phyloP scores from a whole-genome alignment of 129 eudicot genomes.

The Sambucus nigra region DNA sequence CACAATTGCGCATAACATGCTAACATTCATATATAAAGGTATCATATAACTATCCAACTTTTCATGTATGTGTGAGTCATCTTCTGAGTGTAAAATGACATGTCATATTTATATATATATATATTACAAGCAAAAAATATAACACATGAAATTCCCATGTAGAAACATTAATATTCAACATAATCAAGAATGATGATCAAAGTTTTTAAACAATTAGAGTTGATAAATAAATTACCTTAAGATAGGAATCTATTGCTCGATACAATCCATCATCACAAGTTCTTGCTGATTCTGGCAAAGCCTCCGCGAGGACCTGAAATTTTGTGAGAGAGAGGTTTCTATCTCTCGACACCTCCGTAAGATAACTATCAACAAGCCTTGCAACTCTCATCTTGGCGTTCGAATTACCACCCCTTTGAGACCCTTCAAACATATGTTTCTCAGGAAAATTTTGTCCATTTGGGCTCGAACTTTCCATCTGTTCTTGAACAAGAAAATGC shows the following conservation, averaged over 20 bases:
- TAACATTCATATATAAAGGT: too few relatives aligned
- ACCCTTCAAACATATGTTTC: slow-evolving; percentile 27
- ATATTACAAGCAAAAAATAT: not conserved
- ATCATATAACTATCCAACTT: not conserved
- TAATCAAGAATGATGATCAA: too few relatives aligned
- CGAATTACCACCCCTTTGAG: slow-evolving; percentile 25
- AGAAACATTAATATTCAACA: too few relatives aligned
- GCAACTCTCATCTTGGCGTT: slow-evolving; percentile 69
- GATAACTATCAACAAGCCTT: slow-evolving; percentile 75
- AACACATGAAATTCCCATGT: too few relatives aligned
- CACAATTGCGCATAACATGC: too few relatives aligned
- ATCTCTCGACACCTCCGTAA: slow-evolving; percentile 75
- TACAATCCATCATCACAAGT: slow-evolving; percentile 85
- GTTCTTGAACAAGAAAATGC: slow-evolving; percentile 83
- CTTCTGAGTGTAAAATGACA: not conserved
- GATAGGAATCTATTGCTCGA: slow-evolving; percentile 84
- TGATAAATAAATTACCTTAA: slow-evolving; percentile 51
- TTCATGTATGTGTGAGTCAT: not conserved
- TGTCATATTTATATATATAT: too few relatives aligned
- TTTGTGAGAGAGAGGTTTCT: slow-evolving; percentile 60
- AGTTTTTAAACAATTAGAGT: not conserved
- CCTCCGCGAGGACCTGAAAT: slow-evolving; percentile 87
- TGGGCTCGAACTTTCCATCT: slow-evolving; percentile 53
- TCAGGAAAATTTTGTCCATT: slow-evolving; percentile 32
- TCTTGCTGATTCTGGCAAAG: slow-evolving; percentile 85